Evolutionary conservation across 192 early-diverging fungal genomes (phyloP).

Genomic region (Coemansia sp.): DNA sequence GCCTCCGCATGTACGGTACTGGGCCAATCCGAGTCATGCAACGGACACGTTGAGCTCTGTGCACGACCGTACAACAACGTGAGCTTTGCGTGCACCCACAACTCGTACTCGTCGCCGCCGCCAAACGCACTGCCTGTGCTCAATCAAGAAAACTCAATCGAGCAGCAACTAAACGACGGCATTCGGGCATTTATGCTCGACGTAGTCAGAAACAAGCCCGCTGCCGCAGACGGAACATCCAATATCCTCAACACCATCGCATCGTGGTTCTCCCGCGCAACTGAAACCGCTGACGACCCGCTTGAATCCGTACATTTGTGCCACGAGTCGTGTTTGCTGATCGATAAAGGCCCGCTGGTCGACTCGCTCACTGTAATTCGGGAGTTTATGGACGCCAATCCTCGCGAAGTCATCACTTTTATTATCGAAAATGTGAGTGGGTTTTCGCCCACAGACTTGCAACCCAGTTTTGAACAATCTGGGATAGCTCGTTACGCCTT

Average conservation of each 20-base stretch:
- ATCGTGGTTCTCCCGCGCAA: slow-evolving; percentile 4
- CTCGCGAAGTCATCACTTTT: slow-evolving; percentile 74
- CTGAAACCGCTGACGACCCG: neutral
- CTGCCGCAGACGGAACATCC: neutral
- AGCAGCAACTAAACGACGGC: slow-evolving; percentile 72
- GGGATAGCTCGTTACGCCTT: slow-evolving; percentile 55
- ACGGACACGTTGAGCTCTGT: slow-evolving; percentile 68
- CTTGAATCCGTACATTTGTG: slow-evolving; percentile 59
- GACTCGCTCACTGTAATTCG: slow-evolving; percentile 57
- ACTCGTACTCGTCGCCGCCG: slow-evolving; percentile 62
- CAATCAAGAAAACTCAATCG: slow-evolving; percentile 66
- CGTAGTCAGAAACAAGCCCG: slow-evolving; percentile 24
- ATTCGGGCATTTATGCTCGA: slow-evolving; percentile 75
- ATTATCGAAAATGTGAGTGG: slow-evolving; percentile 68
- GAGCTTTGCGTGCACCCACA: slow-evolving; percentile 72
- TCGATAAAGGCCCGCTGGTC: slow-evolving; percentile 63
- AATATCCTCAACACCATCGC: neutral
- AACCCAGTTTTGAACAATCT: slow-evolving; percentile 56
- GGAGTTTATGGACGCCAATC: slow-evolving; percentile 65
- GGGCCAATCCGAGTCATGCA: slow-evolving; percentile 46
- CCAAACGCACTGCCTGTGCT: slow-evolving; percentile 40
- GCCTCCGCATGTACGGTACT: neutral
- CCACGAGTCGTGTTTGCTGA: slow-evolving; percentile 63
- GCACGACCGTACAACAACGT: slow-evolving; percentile 63
- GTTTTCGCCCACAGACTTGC: slow-evolving; percentile 52